Percentiles rank a stretch among this genome's conserved stretches.
Conservation (phyloP, 768 basidiomycete species). For the Termitomyces sp. region DNA sequence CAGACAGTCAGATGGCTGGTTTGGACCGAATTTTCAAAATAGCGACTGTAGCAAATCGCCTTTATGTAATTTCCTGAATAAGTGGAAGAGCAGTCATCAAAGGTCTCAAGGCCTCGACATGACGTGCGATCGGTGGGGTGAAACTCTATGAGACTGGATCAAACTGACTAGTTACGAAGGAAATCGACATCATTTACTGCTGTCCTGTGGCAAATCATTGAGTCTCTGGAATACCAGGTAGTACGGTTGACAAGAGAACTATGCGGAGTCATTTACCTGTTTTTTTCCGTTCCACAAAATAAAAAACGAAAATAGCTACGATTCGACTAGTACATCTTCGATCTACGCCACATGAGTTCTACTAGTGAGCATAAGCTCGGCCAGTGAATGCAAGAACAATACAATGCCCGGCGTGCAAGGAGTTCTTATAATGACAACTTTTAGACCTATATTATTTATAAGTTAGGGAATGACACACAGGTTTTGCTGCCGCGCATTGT, state of each 20-base stretch:
- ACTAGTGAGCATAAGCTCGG: too few relatives aligned
- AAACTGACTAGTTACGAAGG: not conserved
- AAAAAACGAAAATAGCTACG: too few relatives aligned
- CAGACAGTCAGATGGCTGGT: slow-evolving; percentile 39
- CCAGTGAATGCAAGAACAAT: not conserved
- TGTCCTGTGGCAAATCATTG: not conserved
- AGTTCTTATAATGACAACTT: not conserved
- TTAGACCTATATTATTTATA: too few relatives aligned
- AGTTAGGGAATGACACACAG: not conserved
- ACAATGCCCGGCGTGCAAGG: too few relatives aligned
- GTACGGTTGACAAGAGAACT: not conserved
- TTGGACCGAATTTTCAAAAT: slow-evolving; percentile 45
- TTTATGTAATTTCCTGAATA: not conserved
- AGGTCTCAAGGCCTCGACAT: not conserved
- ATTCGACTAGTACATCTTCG: too few relatives aligned
- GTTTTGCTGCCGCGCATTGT: not conserved
- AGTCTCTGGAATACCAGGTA: not conserved
- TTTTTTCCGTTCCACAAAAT: too few relatives aligned
- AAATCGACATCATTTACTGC: not conserved
- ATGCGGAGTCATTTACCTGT: too few relatives aligned
- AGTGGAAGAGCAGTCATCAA: not conserved
- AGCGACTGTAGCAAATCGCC: slow-evolving; percentile 12
- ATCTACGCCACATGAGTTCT: not conserved
- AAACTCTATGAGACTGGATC: not conserved
- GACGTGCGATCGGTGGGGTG: too few relatives aligned